Evolutionary conservation across 202 grass and related monocot species (phyloP).

Genomic region (Tripidium arundinaceum): DNA sequence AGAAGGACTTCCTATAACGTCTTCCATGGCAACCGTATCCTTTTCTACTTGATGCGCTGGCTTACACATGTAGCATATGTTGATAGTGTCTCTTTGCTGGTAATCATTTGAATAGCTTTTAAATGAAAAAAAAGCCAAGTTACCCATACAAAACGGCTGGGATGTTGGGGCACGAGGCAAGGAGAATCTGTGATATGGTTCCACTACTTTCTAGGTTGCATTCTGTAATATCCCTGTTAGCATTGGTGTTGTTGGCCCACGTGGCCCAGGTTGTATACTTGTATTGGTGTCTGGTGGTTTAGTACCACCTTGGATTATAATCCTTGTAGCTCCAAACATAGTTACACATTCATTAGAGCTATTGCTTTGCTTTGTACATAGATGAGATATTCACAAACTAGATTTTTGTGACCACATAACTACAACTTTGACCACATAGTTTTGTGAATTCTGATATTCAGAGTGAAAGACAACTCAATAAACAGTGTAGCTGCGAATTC

Average conservation of each 20-base stretch:
- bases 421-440: too few species aligned
- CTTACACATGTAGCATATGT: neutral
- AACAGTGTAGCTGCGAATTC: neutral
- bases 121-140: neutral
- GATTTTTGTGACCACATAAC: neutral
- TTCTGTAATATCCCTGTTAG: neutral
- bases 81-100: neutral
- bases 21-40: conserved; percentile 62
- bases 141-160: neutral
- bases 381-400: neutral
- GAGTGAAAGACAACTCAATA: neutral
- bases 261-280: neutral
- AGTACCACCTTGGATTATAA: neutral
- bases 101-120: conserved; percentile 2
- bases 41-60: conserved; percentile 6
- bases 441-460: too few species aligned
- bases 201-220: neutral
- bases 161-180: neutral
- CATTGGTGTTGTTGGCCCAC: neutral
- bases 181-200: neutral
- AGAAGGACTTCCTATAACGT: conserved; percentile 37
- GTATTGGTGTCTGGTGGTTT: neutral
- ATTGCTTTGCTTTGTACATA: neutral
- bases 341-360: neutral
- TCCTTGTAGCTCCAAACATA: neutral